Evolutionary conservation across 768 basidiomycete species (phyloP), one percentile per base, ranked within the genome.

Genomic region (Obba rivulosa): DNA sequence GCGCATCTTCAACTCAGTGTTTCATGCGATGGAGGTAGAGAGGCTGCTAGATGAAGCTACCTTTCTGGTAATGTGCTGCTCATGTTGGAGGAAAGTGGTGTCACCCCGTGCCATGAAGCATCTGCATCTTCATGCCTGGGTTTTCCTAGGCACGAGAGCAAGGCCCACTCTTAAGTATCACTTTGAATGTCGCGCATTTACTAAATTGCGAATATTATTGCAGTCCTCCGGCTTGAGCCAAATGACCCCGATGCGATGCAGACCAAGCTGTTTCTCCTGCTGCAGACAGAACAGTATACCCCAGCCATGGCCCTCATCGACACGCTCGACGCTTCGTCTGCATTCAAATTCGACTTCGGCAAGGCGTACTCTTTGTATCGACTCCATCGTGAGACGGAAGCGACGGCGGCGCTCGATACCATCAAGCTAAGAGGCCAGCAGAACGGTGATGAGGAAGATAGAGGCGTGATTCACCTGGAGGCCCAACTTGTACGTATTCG

Each of bases 281-380:
- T 95, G 41, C 92, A 95, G 58, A 90, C 85, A 1, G 93, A 94
- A 62, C 84, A 85, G 50, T 91, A 93, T 59, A 66, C 72, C 4
- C 59, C 73, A 11, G 92, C 93, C 3, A 71, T 95, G 8, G 64
- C 70, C 2, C 68, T 92, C 37, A 74, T 87, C 54, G 73, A 72
- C 22, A 51, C 59, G 2, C n/a, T 36, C 22, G 37, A 46, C 18
- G 14, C n/a, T 17, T 63, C 54, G 56, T 64, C 34, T 45, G 55
- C 34, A 34, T 52, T 23, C 52, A 57, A 38, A 31, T 64, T 68
- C 55, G 67, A 70, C 9, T 83, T 92, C 63, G 90, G 92, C 66
- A 73, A 75, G 46, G 85, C 87, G 2, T 96, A 96, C 61, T 79
- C 87, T 24, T 66, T 92, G 45, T 95, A 96, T 64, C 80, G 92